Evolutionary conservation across 345 rosid genomes (phyloP).

Genomic region (Mercurialis annua): DNA sequence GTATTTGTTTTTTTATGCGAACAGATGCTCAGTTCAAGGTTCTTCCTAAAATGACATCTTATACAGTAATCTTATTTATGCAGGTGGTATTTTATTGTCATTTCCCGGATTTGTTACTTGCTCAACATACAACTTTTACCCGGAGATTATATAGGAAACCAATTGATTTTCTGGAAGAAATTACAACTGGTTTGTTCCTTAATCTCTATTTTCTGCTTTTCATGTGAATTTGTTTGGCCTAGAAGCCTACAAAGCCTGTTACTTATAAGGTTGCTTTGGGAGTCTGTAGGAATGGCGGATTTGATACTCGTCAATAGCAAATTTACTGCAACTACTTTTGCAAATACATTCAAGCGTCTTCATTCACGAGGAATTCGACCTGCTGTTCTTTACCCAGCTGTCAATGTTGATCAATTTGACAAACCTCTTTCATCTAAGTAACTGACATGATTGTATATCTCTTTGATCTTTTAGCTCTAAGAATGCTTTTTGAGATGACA

Average conservation of each 20-base stretch:
- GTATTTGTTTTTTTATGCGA: slow-evolving; percentile 27
- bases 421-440: slow-evolving; percentile 57
- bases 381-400: slow-evolving; percentile 86
- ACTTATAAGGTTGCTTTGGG: slow-evolving; percentile 10
- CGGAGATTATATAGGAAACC: slow-evolving; percentile 81
- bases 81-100: slow-evolving; percentile 95
- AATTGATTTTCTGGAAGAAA: slow-evolving; percentile 73
- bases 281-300: slow-evolving; percentile 76
- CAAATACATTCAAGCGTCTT: slow-evolving; percentile 74
- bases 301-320: slow-evolving; percentile 80
- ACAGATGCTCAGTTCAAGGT: slow-evolving; percentile 1
- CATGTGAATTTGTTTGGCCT: not conserved
- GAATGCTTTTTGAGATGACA: slow-evolving; percentile 7
- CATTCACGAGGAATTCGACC: slow-evolving; percentile 65
- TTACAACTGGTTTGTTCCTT: slow-evolving; percentile 58
- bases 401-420: slow-evolving; percentile 71
- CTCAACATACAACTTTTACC: slow-evolving; percentile 75
- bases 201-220: slow-evolving; percentile 12
- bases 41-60: slow-evolving; percentile 1
- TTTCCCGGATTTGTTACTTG: slow-evolving; percentile 82
- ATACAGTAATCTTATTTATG: slow-evolving; percentile 3
- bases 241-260: not conserved
- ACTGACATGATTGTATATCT: slow-evolving; percentile 32
- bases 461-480: slow-evolving; percentile 24
- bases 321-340: slow-evolving; percentile 84